Percentiles rank a stretch among this genome's conserved stretches.
Conservation (phyloP, 306 rosid species). For the Vigna mungo region DNA sequence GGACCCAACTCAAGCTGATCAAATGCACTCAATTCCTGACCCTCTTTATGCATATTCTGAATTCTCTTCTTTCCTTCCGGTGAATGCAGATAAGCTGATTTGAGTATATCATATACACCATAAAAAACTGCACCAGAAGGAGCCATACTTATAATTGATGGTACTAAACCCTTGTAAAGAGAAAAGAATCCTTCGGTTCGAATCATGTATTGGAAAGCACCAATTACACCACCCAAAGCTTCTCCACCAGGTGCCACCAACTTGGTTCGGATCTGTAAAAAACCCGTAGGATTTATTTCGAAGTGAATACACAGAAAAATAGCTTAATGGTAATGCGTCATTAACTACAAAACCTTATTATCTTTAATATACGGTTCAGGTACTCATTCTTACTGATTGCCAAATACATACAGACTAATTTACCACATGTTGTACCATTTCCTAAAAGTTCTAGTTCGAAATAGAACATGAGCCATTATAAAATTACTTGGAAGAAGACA, state of each 20-base stretch:
- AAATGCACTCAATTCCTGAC: conserved; percentile 74
- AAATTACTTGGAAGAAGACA: conserved; percentile 30
- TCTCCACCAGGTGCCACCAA: conserved; percentile 98
- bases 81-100: conserved; percentile 83
- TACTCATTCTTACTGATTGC: conserved; percentile 38
- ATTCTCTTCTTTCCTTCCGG: conserved; percentile 90
- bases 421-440: conserved; percentile 7
- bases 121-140: conserved; percentile 97
- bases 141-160: conserved; percentile 95
- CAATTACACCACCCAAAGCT: conserved; percentile 88
- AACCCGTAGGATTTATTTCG: conserved; percentile 31
- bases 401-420: conserved; percentile 27
- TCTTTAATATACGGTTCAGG: conserved; percentile 16
- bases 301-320: conserved; percentile 34
- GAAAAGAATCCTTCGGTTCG: conserved; percentile 92
- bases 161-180: conserved; percentile 92
- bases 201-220: conserved; percentile 86
- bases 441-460: conserved; percentile 23
- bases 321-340: conserved; percentile 24
- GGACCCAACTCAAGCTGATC: conserved; percentile 98
- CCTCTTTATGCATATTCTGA: conserved; percentile 67
- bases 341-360: conserved; percentile 1
- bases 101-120: conserved; percentile 89
- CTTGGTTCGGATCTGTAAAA: conserved; percentile 86
- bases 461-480: not conserved